Evolutionary conservation across 495 filamentous ascomycete species (phyloP).

Genomic region (Aspergillus sclerotioniger): DNA sequence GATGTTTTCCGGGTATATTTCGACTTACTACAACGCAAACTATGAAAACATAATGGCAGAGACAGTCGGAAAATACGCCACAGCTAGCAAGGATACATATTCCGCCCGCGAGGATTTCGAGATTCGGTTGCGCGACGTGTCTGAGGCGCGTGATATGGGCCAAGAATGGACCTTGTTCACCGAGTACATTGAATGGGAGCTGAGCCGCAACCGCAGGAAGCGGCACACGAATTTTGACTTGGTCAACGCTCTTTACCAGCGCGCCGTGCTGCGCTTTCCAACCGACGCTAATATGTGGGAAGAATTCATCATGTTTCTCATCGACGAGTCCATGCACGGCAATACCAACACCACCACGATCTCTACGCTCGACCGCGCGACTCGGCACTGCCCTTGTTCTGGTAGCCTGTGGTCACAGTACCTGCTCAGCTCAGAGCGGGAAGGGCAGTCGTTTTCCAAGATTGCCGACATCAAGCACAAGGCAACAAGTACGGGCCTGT

Average conservation of each 20-base stretch:
- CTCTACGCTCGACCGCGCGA: conserved; percentile 69
- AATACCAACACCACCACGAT: conserved; percentile 38
- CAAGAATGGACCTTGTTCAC: conserved; percentile 57
- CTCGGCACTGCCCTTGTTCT: conserved; percentile 87
- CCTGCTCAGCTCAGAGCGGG: conserved; percentile 76
- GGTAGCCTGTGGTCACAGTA: conserved; percentile 88
- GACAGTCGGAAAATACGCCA: conserved; percentile 57
- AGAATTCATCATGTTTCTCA: conserved; percentile 74
- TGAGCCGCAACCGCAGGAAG: conserved; percentile 54
- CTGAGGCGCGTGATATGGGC: conserved; percentile 54
- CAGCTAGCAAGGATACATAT: conserved; percentile 68
- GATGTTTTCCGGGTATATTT: conserved; percentile 76
- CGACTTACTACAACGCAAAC: conserved; percentile 66
- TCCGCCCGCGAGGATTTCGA: conserved; percentile 69
- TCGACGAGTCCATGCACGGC: conserved; percentile 42
- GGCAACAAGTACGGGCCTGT: conserved; percentile 77
- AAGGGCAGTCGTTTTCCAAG: conserved; percentile 67
- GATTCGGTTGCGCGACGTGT: conserved; percentile 58
- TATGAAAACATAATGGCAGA: conserved; percentile 81
- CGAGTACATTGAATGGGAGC: conserved; percentile 86
- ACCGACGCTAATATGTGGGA: conserved; percentile 73
- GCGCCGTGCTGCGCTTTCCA: conserved; percentile 66
- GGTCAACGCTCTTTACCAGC: conserved; percentile 73
- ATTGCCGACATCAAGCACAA: conserved; percentile 89
- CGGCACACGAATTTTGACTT: conserved; percentile 57